A percentile compares a stretch with the other conserved stretches of the same genome.
These are phyloP conservation scores for Penicillium desertorum DNA, from an alignment of 495 filamentous ascomycete species.

Conservation along the genomic window DNA sequence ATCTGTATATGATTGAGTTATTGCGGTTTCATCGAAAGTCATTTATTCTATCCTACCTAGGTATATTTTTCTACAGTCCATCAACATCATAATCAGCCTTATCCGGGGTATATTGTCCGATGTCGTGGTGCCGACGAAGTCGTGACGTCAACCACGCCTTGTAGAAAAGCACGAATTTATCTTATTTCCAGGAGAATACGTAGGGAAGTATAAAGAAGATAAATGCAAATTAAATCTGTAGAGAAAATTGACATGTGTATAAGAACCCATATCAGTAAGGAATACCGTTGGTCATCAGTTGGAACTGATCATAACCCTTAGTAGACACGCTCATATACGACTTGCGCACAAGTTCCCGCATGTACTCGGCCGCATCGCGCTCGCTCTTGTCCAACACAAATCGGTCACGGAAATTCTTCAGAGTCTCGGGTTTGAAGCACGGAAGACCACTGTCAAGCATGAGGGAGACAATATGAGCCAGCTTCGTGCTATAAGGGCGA, in stretches of 20 bases:
- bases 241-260: background rate
- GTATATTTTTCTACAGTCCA: background rate
- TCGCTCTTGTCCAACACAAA: conserved; percentile 94
- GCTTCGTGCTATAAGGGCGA: conserved; percentile 80
- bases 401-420: conserved; percentile 86
- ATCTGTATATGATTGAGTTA: background rate
- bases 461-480: conserved; percentile 82
- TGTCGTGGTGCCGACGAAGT: conserved; percentile 12
- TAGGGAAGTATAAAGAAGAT: background rate
- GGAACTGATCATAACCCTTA: conserved; percentile 94
- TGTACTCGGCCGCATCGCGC: conserved; percentile 91
- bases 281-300: conserved; percentile 95
- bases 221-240: background rate
- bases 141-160: conserved; percentile 23
- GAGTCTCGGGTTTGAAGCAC: conserved; percentile 96
- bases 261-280: conserved; percentile 58
- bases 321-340: conserved; percentile 87
- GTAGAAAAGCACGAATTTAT: background rate
- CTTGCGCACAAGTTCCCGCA: conserved; percentile 82
- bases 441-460: conserved; percentile 97
- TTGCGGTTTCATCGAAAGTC: background rate
- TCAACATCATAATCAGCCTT: background rate
- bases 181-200: background rate
- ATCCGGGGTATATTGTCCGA: background rate
- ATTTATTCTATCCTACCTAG: background rate